Conservation (phyloP, 306 rosid genomes). For the Vigna radiata region DNA sequence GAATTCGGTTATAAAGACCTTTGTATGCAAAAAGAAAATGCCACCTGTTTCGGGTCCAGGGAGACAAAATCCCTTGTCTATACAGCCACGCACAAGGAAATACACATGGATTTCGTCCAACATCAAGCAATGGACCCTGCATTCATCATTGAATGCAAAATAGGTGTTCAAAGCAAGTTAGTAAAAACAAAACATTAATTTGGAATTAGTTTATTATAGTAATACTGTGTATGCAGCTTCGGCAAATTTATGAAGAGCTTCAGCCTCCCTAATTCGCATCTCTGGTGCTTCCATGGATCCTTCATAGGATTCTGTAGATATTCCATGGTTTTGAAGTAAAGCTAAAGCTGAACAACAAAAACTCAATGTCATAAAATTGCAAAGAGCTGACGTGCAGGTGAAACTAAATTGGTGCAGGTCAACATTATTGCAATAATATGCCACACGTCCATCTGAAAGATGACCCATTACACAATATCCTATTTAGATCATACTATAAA, state of each 20-base stretch:
- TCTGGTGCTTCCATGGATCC: conserved; percentile 62
- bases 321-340: conserved; percentile 66
- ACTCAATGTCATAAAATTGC: conserved; percentile 34
- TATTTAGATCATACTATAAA: not conserved
- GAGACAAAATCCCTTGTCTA: conserved; percentile 87
- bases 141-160: conserved; percentile 53
- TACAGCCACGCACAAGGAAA: conserved; percentile 89
- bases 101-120: conserved; percentile 82
- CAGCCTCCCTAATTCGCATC: conserved; percentile 74
- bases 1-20: conserved; percentile 35
- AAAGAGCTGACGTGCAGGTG: conserved; percentile 15
- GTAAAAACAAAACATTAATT: conserved; percentile 17
- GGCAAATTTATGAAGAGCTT: conserved; percentile 83
- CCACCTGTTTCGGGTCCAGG: conserved; percentile 89
- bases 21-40: conserved; percentile 50
- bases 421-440: not conserved
- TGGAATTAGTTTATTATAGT: conserved; percentile 15
- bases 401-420: not conserved
- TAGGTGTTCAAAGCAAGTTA: conserved; percentile 29
- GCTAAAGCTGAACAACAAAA: conserved; percentile 75
- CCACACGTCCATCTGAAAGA: no score
- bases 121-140: conserved; percentile 95
- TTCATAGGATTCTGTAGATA: conserved; percentile 53
- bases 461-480: not conserved
- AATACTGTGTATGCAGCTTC: conserved; percentile 97